Base-by-base conservation (phyloP, 331 rosid genomes). In the Pyrus hybrid region DNA sequence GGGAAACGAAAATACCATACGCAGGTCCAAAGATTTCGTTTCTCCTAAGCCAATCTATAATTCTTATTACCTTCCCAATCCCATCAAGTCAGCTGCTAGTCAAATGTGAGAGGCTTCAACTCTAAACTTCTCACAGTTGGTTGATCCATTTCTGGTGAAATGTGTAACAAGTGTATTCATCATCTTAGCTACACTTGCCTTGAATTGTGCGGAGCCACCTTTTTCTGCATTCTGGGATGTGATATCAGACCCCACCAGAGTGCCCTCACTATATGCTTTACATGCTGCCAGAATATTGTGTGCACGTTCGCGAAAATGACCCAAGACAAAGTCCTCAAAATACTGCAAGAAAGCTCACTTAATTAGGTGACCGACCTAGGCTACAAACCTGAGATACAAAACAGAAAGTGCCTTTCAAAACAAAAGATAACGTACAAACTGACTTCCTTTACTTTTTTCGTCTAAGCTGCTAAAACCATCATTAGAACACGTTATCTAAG, bases 71-170 rank as follows among this genome's bases (percentile, higher is more conserved):
- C 77, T 69, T 78, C 18, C 22, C 41, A 43, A 43, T 41, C 30
- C 21, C 77, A 73, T 73, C 61, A 61, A 37, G 77, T 43, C 71
- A 20, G 70, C 67, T 62, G 66, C 71, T 53, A 8, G 53, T 66
- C 26, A 32, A 37, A 43, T 60, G 81, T 62, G 63, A 58, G 70
- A 63, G 7, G 75, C 74, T 6, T 16, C 76, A 74, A 54, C 68
- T 56, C 83, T 84, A 80, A 86, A 88, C 78, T 80, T 80, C 65
- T 92, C 96, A 18, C 86, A 83, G 43, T 88, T 86, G 22, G 83
- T 84, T n/a, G 91, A 85, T 67, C 97, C 96, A 68, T 85, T 92
- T 82, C 77, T 83, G 56, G 87, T 67, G 89, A 92, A 92, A 74
- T 77, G 71, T 33, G 89, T 88, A 72, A 88, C 26, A 1, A 92